Evolutionary conservation across 2,329 filamentous ascomycete genomes (phyloP), one percentile per base, ranked within the genome.

Genomic region (Pseudopyricularia cyperi): DNA sequence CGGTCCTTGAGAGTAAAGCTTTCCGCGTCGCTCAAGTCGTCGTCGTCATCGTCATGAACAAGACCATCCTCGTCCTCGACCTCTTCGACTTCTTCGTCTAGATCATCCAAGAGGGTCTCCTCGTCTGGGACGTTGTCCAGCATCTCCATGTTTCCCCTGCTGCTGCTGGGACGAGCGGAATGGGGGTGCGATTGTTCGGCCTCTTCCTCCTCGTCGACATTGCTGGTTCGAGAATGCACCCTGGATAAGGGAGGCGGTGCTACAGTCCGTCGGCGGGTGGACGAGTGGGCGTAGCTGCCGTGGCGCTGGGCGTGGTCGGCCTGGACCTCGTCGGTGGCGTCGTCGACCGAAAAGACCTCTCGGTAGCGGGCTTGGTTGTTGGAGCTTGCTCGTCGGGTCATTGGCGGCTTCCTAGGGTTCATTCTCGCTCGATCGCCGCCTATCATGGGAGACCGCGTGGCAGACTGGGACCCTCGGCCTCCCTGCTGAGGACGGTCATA

Each of bases 1-100:
- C 93, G 82, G 66, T 98, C 93, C 66, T 94, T 95, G 60, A 98
- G 77, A 0, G 93, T 98, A 65, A 98, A 98, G 71, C 91, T 97
- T 69, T 96, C 93, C 1, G 93, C 87, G 60, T 97, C 93, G 66
- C 91, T 96, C 50, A 90, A 62, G 54, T 86, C 82, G 54, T 71
- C 82, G 19, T 86, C 85, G 9, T 85, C 81, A 47, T 79, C 77
- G 11, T 71, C 68, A 6, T 62, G 60, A 55, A 54, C 64, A 55
- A 60, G 62, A 44, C 60, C 63, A 32, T 76, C 71, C 42, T 72
- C 72, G 32, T 63, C 61, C 57, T 70, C 68, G 6, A 61, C 60
- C 55, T 54, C 64, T 55, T 61, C 62, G 42, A 60, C 63, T 26
- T 76, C 72, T 37, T 73, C 71, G 33, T 64, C 61, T 19, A 59